Evolutionary conservation across 2,329 filamentous ascomycete genomes (phyloP).

Genomic region (Septoria petroselini): DNA sequence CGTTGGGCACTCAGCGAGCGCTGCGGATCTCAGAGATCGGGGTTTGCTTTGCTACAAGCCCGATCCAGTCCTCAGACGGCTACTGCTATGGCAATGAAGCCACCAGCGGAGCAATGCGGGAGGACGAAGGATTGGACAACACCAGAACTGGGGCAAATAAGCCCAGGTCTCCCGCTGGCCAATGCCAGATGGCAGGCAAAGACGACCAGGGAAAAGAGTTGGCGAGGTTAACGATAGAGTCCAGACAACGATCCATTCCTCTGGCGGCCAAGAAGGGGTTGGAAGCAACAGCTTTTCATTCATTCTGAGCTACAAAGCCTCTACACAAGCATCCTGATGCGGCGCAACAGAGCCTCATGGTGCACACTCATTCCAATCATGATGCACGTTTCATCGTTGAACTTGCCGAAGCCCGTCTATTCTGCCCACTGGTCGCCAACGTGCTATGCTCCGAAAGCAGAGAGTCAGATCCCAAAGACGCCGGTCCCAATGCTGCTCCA

Average conservation of each 20-base stretch:
- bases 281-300: slow-evolving; percentile 11
- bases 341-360: slow-evolving; percentile 4
- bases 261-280: background rate
- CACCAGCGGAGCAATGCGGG: too few species aligned
- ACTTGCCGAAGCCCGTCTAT: slow-evolving; percentile 3
- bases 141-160: too few species aligned
- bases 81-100: too few species aligned
- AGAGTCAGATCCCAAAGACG: background rate
- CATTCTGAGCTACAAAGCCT: slow-evolving; percentile 5
- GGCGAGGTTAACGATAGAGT: too few species aligned
- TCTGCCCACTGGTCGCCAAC: background rate
- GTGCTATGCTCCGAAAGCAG: background rate
- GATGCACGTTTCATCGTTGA: slow-evolving; percentile 6
- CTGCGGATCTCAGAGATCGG: too few species aligned
- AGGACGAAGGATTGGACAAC: too few species aligned
- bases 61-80: too few species aligned
- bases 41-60: too few species aligned
- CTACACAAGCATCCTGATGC: background rate
- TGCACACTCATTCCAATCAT: slow-evolving; percentile 3
- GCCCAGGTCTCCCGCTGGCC: too few species aligned
- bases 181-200: too few species aligned
- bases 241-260: background rate
- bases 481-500: background rate
- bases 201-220: too few species aligned
- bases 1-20: too few species aligned